Base-by-base conservation (phyloP, 768 basidiomycete genomes). In the Paxillus ammoniavirescens region DNA sequence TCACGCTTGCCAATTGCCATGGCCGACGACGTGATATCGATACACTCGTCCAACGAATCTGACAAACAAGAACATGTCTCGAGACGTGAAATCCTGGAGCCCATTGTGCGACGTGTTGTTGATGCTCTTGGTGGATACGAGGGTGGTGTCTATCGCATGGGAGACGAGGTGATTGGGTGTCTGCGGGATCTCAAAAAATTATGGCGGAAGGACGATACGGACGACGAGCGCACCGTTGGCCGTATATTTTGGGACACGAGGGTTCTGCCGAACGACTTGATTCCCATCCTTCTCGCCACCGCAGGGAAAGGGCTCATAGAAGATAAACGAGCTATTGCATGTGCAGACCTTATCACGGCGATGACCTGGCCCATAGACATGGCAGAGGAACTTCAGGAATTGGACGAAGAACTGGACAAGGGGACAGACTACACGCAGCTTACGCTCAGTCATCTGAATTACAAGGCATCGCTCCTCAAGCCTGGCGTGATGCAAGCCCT, bases 291-390 rank as follows among this genome's bases (percentile, higher is more conserved):
- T 12, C 77, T 91, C 46, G 80, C 80, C 54, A 93, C 91, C 0
- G 89, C 90, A 1, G 89, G 90, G 10, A 82, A 83, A 48, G 90
- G 90, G 0, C 70, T 77, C 18, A 84, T 89, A 31, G 90, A 92
- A 58, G 90, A 93, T 70, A 89, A 87, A 61, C 78, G 90, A 45
- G 92, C 91, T 0, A 80, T 96, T 26, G 82, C 86, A 0, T 89
- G 87, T 58, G 87, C 85, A 8, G 97, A 98, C 66, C 76, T 99
- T 21, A 86, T 98, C 67, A 91, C 93, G 0, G 94, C 95, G 0
- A 91, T 99, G 91, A 98, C 96, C 1, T 99, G 97, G 97, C 97
- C 97, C 0, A 96, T 99, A 50, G 92, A 98, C 70, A 77, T 98
- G 57, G 90, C 93, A 0, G 90, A 92, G 63, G 97, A 98, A 71